phyloP scores from a whole-genome alignment of 305 asterid genomes.

The Fraxinus platypoda region DNA sequence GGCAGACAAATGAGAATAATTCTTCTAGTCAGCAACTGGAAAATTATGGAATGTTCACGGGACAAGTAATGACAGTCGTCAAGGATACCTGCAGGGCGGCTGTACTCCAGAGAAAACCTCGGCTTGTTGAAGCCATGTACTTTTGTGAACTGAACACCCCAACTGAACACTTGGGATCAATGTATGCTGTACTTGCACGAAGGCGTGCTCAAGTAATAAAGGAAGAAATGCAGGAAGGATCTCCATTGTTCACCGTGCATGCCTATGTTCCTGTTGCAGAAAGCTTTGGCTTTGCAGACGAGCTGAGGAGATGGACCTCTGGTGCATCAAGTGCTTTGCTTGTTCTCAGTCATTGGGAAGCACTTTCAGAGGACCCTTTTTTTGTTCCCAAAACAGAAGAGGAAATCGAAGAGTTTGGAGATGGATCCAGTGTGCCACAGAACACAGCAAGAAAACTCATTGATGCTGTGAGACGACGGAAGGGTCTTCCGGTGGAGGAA shows the following conservation, averaged over 20 bases:
- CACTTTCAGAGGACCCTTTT: slow-evolving; percentile 82
- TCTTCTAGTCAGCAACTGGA: slow-evolving; percentile 51
- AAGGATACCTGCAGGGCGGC: slow-evolving; percentile 91
- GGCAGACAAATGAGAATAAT: slow-evolving; percentile 41
- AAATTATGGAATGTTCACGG: slow-evolving; percentile 69
- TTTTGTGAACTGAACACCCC: slow-evolving; percentile 89
- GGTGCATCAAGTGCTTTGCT: slow-evolving; percentile 94
- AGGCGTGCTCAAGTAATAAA: slow-evolving; percentile 80
- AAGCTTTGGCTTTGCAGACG: slow-evolving; percentile 92
- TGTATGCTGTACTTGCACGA: slow-evolving; percentile 81
- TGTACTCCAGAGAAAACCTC: slow-evolving; percentile 72
- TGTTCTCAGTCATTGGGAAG: slow-evolving; percentile 92
- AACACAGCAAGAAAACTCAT: slow-evolving; percentile 87
- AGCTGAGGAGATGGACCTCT: slow-evolving; percentile 80
- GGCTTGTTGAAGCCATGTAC: slow-evolving; percentile 80
- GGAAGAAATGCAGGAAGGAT: slow-evolving; percentile 99
- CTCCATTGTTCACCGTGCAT: slow-evolving; percentile 80
- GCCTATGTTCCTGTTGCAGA: slow-evolving; percentile 91
- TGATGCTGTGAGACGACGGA: slow-evolving; percentile 79
- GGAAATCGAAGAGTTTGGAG: slow-evolving; percentile 89
- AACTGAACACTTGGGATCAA: slow-evolving; percentile 76
- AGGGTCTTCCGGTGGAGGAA: slow-evolving; percentile 91
- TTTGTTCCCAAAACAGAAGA: slow-evolving; percentile 92
- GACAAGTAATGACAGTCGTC: slow-evolving; percentile 83
- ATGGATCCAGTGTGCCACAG: slow-evolving; percentile 66